Conservation (phyloP, 495 filamentous ascomycete species). For the Aspergillus cavernicola region DNA sequence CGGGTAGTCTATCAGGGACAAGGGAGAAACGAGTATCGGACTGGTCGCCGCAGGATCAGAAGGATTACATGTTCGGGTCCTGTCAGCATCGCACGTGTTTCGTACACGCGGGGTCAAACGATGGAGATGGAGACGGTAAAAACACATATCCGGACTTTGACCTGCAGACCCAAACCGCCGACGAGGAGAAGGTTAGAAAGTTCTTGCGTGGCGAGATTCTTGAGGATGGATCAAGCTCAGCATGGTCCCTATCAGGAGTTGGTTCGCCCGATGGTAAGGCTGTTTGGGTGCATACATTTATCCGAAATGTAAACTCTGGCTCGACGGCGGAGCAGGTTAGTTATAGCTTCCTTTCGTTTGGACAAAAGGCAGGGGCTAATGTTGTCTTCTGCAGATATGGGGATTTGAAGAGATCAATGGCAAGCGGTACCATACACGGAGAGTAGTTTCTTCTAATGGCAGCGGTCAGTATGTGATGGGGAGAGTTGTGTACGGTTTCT, state of each 20-base stretch:
- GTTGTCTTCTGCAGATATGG: conserved; percentile 9
- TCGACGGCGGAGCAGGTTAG: conserved; percentile 9
- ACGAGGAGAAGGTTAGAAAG: neutral
- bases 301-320: neutral
- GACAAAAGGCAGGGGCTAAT: too few species aligned
- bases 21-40: too few species aligned
- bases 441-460: neutral
- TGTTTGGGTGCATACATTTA: conserved; percentile 3
- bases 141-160: neutral
- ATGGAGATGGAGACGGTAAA: too few species aligned
- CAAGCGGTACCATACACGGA: neutral
- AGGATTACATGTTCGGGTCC: too few species aligned
- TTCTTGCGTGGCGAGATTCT: conserved; percentile 5
- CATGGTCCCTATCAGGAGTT: neutral
- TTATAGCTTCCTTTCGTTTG: too few species aligned
- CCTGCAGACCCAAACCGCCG: neutral
- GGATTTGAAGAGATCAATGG: conserved; percentile 6
- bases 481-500: neutral
- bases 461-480: neutral
- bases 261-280: neutral
- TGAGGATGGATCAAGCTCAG: neutral
- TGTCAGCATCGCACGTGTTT: too few species aligned
- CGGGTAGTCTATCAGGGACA: too few species aligned
- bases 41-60: too few species aligned
- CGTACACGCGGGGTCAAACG: too few species aligned